Conservation (phyloP, 805 yeast species). For the Yamadazyma akitaensis region DNA sequence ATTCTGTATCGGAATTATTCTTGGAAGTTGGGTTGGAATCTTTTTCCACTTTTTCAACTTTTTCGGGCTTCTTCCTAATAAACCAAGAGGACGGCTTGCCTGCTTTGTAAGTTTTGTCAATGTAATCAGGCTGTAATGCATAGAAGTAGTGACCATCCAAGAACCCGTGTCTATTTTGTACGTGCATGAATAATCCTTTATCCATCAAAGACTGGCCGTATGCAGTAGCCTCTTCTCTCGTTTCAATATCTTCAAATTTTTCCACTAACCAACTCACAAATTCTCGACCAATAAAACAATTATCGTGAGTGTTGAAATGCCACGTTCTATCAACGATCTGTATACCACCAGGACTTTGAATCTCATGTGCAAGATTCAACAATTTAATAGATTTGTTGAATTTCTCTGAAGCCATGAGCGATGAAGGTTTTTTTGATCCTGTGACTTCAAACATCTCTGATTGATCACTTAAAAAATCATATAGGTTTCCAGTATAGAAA, state of each 20-base stretch:
- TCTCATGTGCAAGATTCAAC: slow-evolving; percentile 53
- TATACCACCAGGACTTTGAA: slow-evolving; percentile 67
- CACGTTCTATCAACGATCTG: slow-evolving; percentile 76
- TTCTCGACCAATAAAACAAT: slow-evolving; percentile 83
- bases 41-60: slow-evolving; percentile 12
- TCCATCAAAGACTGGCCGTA: slow-evolving; percentile 80
- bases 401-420: slow-evolving; percentile 31
- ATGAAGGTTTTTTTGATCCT: slow-evolving; percentile 28
- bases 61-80: slow-evolving; percentile 19
- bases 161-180: slow-evolving; percentile 76
- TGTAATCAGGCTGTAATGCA: slow-evolving; percentile 56
- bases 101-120: slow-evolving; percentile 26
- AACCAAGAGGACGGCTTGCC: slow-evolving; percentile 28
- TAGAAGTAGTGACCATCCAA: slow-evolving; percentile 93
- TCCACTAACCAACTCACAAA: slow-evolving; percentile 82
- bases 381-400: slow-evolving; percentile 51
- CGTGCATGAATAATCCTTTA: slow-evolving; percentile 72
- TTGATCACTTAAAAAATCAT: slow-evolving; percentile 53
- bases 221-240: slow-evolving; percentile 76
- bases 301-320: slow-evolving; percentile 79
- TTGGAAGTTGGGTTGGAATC: slow-evolving; percentile 14
- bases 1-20: slow-evolving; percentile 26
- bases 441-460: slow-evolving; percentile 41
- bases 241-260: slow-evolving; percentile 72
- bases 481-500: slow-evolving; percentile 84